Conservation (phyloP, 345 rosid genomes). For the Cardamine resedifolia region DNA sequence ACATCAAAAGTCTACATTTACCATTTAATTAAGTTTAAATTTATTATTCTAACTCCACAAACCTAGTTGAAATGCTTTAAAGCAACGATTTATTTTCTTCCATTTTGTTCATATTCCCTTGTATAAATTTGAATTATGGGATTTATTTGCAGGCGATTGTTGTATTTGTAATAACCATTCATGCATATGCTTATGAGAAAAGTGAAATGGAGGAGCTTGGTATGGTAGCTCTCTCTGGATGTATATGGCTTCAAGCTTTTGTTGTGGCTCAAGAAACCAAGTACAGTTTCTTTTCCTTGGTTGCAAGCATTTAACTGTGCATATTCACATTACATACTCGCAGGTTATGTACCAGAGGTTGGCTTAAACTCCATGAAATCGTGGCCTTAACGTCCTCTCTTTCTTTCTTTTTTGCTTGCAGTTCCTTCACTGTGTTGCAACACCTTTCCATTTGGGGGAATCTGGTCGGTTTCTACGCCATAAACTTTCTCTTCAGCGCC, state of each 20-base stretch:
- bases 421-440: conserved; percentile 87
- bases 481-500: conserved; percentile 84
- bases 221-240: conserved; percentile 96
- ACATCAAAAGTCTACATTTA: background rate
- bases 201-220: conserved; percentile 96
- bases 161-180: conserved; percentile 80
- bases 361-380: background rate
- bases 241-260: conserved; percentile 98
- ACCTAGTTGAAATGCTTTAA: background rate
- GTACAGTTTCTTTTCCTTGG: conserved; percentile 44
- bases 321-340: background rate
- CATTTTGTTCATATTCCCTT: background rate
- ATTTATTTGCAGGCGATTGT: conserved; percentile 76
- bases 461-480: conserved; percentile 66
- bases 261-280: conserved; percentile 92
- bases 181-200: conserved; percentile 83
- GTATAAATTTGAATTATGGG: background rate
- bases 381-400: background rate
- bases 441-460: conserved; percentile 96
- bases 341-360: background rate
- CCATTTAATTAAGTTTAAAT: background rate
- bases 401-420: conserved; percentile 42
- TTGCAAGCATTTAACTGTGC: background rate
- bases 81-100: background rate
- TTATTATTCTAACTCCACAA: background rate